Evolutionary conservation across 1,284 basidiomycete genomes (phyloP).

Genomic region (Rhodotorula sp.): DNA sequence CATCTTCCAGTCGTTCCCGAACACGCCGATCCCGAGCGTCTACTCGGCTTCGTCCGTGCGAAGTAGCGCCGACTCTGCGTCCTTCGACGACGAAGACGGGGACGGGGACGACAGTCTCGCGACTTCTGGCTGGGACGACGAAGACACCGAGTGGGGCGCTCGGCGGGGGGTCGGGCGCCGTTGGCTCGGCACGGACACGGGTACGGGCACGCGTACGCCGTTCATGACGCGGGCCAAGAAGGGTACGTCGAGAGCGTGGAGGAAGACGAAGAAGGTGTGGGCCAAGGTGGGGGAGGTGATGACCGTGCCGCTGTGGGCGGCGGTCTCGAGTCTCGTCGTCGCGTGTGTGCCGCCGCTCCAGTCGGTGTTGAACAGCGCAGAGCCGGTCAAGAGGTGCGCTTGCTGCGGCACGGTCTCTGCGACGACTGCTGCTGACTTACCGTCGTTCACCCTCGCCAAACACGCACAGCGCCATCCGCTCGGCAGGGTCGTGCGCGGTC

Average conservation of each 20-base stretch:
- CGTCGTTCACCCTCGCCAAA: no score
- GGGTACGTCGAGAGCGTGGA: background rate
- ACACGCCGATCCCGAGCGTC: conserved; percentile 36
- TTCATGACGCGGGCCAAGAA: background rate
- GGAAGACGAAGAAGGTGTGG: conserved; percentile 23
- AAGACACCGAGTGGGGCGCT: conserved; percentile 34
- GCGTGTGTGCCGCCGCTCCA: conserved; percentile 51
- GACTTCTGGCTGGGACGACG: conserved; percentile 33
- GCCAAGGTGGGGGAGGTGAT: conserved; percentile 42
- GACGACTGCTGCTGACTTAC: background rate
- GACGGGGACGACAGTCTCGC: conserved; percentile 8
- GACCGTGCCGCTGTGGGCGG: conserved; percentile 49
- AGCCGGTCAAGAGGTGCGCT: conserved; percentile 48
- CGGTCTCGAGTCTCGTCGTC: conserved; percentile 50
- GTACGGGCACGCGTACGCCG: background rate
- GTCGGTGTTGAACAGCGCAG: conserved; percentile 45
- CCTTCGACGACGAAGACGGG: conserved; percentile 40
- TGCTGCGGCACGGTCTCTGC: background rate
- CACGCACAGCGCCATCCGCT: conserved; percentile 49
- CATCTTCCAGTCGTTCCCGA: conserved; percentile 42
- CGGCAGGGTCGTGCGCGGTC: conserved; percentile 51
- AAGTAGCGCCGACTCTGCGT: conserved; percentile 11
- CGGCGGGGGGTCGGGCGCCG: conserved; percentile 27
- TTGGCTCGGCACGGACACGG: background rate
- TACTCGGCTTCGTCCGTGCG: conserved; percentile 31